Evolutionary conservation across 129 eudicot species (phyloP).

Genomic region (Heracleum sosnowskyi): DNA sequence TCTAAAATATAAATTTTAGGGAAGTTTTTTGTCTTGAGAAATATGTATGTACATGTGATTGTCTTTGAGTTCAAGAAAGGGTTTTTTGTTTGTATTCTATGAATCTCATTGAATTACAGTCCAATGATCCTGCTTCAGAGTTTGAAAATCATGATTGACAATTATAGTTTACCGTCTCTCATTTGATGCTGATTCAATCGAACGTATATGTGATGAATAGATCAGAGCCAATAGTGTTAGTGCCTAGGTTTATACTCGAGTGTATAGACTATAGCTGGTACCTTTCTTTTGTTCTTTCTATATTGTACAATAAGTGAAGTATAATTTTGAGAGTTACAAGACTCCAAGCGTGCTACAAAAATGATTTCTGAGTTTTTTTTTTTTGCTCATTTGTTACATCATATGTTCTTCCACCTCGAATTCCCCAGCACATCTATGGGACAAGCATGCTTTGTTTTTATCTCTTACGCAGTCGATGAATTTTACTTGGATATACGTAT

Average conservation of each 20-base stretch:
- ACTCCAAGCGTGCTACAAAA: neutral
- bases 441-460: neutral
- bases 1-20: too few species aligned
- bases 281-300: neutral
- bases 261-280: too few species aligned
- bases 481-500: neutral
- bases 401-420: neutral
- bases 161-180: too few species aligned
- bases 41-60: neutral
- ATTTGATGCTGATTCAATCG: neutral
- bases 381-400: neutral
- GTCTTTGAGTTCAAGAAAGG: neutral
- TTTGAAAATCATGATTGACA: too few species aligned
- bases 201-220: too few species aligned
- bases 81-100: too few species aligned
- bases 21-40: neutral
- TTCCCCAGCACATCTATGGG: neutral
- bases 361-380: neutral
- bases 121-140: neutral
- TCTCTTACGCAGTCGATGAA: neutral
- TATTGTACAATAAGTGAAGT: neutral
- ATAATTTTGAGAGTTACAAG: neutral
- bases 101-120: neutral
- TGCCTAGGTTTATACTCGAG: too few species aligned
- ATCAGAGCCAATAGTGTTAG: too few species aligned